These are phyloP conservation scores for Antitrichia curtipendula DNA, from an alignment of 225 moss, liverwort and hornwort genomes.

Conservation along the genomic window DNA sequence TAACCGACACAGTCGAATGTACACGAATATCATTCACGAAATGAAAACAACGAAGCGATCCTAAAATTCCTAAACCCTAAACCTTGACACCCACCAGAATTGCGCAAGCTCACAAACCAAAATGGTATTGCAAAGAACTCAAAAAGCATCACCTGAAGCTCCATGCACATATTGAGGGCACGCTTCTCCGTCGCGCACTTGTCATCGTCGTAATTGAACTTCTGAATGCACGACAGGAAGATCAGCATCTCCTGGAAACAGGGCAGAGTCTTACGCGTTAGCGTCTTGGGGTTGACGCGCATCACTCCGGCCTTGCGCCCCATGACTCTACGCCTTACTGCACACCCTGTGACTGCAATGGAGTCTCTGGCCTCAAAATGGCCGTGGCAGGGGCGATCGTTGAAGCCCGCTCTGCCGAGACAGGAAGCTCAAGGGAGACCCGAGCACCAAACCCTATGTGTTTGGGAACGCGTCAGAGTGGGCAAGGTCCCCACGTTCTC, in stretches of 20 bases:
- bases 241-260: slow-evolving; percentile 88
- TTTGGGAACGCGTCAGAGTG: neutral
- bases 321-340: slow-evolving; percentile 15
- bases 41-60: neutral
- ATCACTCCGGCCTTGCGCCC: slow-evolving; percentile 87
- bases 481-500: neutral
- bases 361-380: neutral
- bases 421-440: neutral
- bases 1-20: neutral
- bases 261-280: slow-evolving; percentile 54
- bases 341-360: neutral
- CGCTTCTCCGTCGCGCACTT: slow-evolving; percentile 55
- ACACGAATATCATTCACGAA: neutral
- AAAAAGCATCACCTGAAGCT: slow-evolving; percentile 54
- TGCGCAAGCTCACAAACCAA: neutral
- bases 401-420: neutral
- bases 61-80: neutral
- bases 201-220: slow-evolving; percentile 81
- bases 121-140: neutral
- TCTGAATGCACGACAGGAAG: slow-evolving; percentile 79
- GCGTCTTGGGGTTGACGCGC: slow-evolving; percentile 81
- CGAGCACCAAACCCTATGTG: neutral
- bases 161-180: slow-evolving; percentile 80
- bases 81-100: neutral
- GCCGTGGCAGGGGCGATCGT: neutral